Evolutionary conservation across 2,329 filamentous ascomycete genomes (phyloP).

Genomic region (Cladosporium sp.): DNA sequence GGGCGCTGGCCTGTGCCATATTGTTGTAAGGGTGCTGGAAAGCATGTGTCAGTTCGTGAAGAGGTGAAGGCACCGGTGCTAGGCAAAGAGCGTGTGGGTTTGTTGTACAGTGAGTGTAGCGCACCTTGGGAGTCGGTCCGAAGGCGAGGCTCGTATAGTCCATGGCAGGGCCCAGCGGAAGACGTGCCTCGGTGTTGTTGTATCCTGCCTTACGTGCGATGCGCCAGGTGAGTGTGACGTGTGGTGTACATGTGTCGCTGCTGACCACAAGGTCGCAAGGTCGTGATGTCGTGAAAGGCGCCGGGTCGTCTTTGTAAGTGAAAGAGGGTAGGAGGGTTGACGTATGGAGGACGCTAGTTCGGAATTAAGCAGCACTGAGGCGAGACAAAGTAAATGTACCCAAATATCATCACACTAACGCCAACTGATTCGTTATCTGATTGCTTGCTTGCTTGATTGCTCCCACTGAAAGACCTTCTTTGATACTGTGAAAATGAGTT

Average conservation of each 20-base stretch:
- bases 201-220: not conserved
- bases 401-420: too few species aligned
- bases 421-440: too few species aligned
- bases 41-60: not conserved
- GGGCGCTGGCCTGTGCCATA: constrained; percentile 16
- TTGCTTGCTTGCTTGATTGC: too few species aligned
- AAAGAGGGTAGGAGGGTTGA: too few species aligned
- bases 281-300: too few species aligned
- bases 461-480: too few species aligned
- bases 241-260: not conserved
- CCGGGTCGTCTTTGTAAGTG: too few species aligned
- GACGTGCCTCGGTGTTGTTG: not conserved
- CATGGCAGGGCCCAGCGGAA: not conserved
- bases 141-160: not conserved
- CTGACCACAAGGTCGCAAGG: not conserved
- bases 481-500: too few species aligned
- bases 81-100: not conserved
- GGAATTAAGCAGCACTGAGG: too few species aligned
- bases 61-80: not conserved
- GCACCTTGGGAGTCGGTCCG: not conserved
- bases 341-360: too few species aligned
- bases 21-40: constrained; percentile 14
- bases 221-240: not conserved
- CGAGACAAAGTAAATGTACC: too few species aligned
- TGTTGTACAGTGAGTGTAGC: not conserved